phyloP scores from a whole-genome alignment of 2,329 filamentous ascomycete genomes.

The Rutstroemia sp. region DNA sequence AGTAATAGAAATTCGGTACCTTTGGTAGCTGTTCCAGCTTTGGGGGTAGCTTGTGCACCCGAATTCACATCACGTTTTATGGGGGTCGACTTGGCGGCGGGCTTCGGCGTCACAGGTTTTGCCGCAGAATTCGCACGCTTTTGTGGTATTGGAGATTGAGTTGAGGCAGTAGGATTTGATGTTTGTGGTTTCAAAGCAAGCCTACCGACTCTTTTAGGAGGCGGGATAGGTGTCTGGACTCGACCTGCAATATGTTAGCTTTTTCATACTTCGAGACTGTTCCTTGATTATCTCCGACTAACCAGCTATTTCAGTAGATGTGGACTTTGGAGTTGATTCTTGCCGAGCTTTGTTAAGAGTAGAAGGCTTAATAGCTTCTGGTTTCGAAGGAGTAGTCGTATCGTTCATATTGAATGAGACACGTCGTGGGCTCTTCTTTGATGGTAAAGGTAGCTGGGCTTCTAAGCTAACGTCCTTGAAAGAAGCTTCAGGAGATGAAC shows the following conservation, averaged over 20 bases:
- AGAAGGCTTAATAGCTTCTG: not conserved
- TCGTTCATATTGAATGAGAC: slow-evolving; percentile 18
- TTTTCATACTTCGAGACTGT: not conserved
- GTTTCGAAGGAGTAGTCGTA: slow-evolving; percentile 4
- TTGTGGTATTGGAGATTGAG: slow-evolving; percentile 2
- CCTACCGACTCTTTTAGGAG: slow-evolving; percentile 4
- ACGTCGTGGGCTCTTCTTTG: slow-evolving; percentile 9
- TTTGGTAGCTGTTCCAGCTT: not conserved
- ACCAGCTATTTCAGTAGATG: not conserved
- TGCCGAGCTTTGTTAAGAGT: not conserved
- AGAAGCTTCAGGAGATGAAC: slow-evolving; percentile 17
- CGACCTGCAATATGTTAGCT: not conserved
- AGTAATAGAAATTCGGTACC: not conserved
- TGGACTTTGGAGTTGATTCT: not conserved
- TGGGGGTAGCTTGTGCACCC: not conserved
- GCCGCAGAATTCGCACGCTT: not conserved
- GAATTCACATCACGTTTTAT: not conserved
- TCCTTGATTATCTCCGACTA: not conserved
- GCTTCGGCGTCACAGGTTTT: slow-evolving; percentile 1
- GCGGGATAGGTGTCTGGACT: slow-evolving; percentile 3
- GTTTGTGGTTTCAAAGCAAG: not conserved
- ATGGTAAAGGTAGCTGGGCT: slow-evolving; percentile 18
- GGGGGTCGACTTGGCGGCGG: not conserved
- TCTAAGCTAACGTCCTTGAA: slow-evolving; percentile 17
- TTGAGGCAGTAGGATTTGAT: not conserved